A percentile compares a stretch with the other conserved stretches of the same genome.
These are phyloP conservation scores for Phaseolus coccineus DNA, from an alignment of 331 rosid genomes.

Conservation along the genomic window DNA sequence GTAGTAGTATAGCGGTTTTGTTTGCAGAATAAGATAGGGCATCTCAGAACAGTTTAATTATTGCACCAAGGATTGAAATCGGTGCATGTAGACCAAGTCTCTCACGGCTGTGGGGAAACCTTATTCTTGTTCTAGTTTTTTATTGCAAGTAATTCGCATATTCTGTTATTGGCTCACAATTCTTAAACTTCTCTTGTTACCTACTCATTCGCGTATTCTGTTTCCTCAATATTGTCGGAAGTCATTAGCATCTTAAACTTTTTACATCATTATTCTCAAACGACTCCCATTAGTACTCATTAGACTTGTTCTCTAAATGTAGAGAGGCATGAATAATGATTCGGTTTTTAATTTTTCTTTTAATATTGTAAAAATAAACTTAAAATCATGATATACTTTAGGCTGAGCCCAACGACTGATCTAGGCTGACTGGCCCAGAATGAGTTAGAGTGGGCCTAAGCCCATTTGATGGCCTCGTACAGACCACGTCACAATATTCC, in stretches of 20 bases:
- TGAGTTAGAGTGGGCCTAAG: too few species aligned
- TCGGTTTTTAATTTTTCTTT: too few species aligned
- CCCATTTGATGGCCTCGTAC: too few species aligned
- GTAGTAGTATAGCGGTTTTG: slow-evolving; percentile 11
- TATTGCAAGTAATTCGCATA: slow-evolving; percentile 16
- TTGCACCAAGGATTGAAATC: slow-evolving; percentile 33
- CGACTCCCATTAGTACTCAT: not conserved
- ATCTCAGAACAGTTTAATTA: slow-evolving; percentile 21
- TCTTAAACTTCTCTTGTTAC: not conserved
- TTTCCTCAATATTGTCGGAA: not conserved
- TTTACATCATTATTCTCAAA: not conserved
- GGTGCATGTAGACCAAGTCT: slow-evolving; percentile 34
- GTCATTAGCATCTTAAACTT: not conserved
- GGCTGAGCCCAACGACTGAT: too few species aligned
- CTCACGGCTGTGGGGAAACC: slow-evolving; percentile 15
- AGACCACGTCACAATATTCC: too few species aligned
- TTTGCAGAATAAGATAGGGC: slow-evolving; percentile 41
- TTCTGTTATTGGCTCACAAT: slow-evolving; percentile 13
- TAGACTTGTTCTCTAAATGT: not conserved
- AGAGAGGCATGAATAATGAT: not conserved
- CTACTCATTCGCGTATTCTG: not conserved
- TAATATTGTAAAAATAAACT: too few species aligned
- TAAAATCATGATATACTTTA: too few species aligned
- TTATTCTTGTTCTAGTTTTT: slow-evolving; percentile 31
- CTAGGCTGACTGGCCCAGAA: too few species aligned